phyloP scores from a whole-genome alignment of 192 early-diverging fungal genomes.

The Rhizoclosmatium sp. region DNA sequence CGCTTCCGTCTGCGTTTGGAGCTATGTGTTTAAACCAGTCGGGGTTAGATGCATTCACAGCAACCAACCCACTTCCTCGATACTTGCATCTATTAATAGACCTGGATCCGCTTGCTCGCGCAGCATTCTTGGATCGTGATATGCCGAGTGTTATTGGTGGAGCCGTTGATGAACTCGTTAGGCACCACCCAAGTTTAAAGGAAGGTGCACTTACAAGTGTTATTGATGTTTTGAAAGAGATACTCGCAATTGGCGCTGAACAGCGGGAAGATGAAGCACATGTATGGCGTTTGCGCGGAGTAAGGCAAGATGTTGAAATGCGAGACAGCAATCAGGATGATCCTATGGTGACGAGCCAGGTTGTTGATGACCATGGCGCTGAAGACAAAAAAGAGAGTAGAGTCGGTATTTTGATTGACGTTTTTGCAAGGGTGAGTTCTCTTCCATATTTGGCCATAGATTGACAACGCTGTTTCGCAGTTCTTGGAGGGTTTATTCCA shows the following conservation, averaged over 20 bases:
- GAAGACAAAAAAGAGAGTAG: conserved; percentile 61
- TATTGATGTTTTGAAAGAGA: conserved; percentile 69
- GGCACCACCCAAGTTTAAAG: conserved; percentile 91
- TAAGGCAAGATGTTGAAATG: conserved; percentile 1
- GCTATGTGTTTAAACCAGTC: conserved; percentile 91
- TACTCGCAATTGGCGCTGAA: conserved; percentile 68
- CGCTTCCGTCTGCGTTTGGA: conserved; percentile 91
- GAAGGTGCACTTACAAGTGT: conserved; percentile 75
- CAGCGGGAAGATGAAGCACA: conserved; percentile 59
- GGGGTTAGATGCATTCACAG: conserved; percentile 85
- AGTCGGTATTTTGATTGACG: conserved; percentile 66
- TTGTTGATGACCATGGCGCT: background rate
- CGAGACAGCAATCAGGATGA: background rate
- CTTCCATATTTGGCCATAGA: too few species aligned
- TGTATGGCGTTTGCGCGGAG: background rate
- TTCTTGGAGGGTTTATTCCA: conserved; percentile 90
- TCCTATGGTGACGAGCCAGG: background rate
- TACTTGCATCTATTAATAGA: conserved; percentile 82
- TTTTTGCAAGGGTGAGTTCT: conserved; percentile 65
- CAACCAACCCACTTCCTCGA: conserved; percentile 72
- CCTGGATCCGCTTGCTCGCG: conserved; percentile 41
- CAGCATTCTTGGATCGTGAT: conserved; percentile 69
- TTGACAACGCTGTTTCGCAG: conserved; percentile 52
- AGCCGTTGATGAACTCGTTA: conserved; percentile 92
- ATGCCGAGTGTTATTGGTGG: conserved; percentile 84